Percentiles rank a stretch among this genome's conserved stretches.
These are phyloP conservation scores for Petunia axillaris DNA, from an alignment of 257 asterid species.

Conservation along the genomic window DNA sequence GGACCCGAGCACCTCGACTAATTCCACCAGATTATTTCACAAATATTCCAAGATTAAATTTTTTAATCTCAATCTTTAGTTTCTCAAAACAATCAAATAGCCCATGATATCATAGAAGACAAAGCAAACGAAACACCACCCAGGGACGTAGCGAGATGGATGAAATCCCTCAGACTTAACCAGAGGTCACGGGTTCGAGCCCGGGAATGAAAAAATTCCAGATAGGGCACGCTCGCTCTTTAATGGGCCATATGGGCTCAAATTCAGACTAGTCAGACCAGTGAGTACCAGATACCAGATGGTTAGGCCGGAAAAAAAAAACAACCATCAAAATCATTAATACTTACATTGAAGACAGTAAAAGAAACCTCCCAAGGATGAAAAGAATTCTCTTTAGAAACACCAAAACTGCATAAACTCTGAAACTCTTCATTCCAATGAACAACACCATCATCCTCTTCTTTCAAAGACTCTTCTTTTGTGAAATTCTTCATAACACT, in stretches of 20 bases:
- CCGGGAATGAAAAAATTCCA: too few species aligned
- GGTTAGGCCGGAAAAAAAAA: background rate
- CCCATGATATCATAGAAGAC: background rate
- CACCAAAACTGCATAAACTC: slow-evolving; percentile 47
- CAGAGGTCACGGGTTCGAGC: too few species aligned
- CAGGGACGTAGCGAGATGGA: too few species aligned
- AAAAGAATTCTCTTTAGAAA: slow-evolving; percentile 45
- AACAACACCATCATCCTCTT: slow-evolving; percentile 42
- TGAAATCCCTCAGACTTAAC: too few species aligned
- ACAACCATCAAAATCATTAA: background rate
- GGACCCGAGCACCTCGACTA: too few species aligned
- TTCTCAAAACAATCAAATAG: background rate
- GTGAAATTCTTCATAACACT: slow-evolving; percentile 59
- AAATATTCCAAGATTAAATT: background rate
- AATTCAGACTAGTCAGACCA: too few species aligned
- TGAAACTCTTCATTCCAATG: slow-evolving; percentile 71
- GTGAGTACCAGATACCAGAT: too few species aligned
- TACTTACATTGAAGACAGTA: slow-evolving; percentile 54
- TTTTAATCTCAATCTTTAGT: background rate
- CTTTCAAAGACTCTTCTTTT: slow-evolving; percentile 44
- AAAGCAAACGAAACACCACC: too few species aligned
- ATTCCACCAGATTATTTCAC: too few species aligned
- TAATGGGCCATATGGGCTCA: too few species aligned
- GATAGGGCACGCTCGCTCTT: too few species aligned
- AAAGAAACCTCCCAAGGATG: slow-evolving; percentile 75